phyloP scores from a whole-genome alignment of 306 rosid genomes.

The Delonix regia region DNA sequence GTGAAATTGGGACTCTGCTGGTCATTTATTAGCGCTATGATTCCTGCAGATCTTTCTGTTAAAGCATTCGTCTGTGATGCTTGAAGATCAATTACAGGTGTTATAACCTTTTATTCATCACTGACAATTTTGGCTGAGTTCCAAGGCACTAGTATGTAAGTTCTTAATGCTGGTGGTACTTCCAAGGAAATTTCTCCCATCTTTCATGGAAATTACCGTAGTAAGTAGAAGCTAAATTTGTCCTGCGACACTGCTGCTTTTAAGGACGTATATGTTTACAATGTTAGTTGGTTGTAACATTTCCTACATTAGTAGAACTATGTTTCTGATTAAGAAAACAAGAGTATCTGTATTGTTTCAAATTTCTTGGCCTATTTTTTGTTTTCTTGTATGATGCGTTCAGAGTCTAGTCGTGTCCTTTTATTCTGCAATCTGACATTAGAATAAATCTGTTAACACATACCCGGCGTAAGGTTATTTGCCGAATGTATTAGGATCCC shows the following conservation, averaged over 20 bases:
- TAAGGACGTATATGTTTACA: slow-evolving; percentile 28
- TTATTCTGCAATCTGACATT: slow-evolving; percentile 7
- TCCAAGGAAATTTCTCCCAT: slow-evolving; percentile 20
- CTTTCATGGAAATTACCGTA: background rate
- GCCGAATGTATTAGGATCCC: background rate
- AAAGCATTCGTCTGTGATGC: slow-evolving; percentile 37
- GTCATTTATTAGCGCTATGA: slow-evolving; percentile 24
- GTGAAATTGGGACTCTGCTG: slow-evolving; percentile 40
- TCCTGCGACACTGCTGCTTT: slow-evolving; percentile 29
- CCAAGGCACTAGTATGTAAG: slow-evolving; percentile 30
- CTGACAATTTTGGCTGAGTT: slow-evolving; percentile 37
- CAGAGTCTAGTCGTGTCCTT: background rate
- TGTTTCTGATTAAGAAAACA: slow-evolving; percentile 9
- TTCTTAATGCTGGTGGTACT: slow-evolving; percentile 33
- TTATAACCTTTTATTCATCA: slow-evolving; percentile 35
- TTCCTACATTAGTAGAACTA: background rate
- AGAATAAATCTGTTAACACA: background rate
- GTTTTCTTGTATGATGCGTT: background rate
- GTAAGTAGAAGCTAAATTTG: slow-evolving; percentile 35
- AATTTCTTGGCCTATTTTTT: background rate
- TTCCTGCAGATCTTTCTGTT: slow-evolving; percentile 30
- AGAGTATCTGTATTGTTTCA: background rate
- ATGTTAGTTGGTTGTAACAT: slow-evolving; percentile 31
- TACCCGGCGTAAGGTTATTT: background rate
- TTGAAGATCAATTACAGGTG: slow-evolving; percentile 39